Percentiles rank a stretch among this genome's conserved stretches.
phyloP scores from a whole-genome alignment of 495 filamentous ascomycete genomes.

The Margaritispora aquatica region DNA sequence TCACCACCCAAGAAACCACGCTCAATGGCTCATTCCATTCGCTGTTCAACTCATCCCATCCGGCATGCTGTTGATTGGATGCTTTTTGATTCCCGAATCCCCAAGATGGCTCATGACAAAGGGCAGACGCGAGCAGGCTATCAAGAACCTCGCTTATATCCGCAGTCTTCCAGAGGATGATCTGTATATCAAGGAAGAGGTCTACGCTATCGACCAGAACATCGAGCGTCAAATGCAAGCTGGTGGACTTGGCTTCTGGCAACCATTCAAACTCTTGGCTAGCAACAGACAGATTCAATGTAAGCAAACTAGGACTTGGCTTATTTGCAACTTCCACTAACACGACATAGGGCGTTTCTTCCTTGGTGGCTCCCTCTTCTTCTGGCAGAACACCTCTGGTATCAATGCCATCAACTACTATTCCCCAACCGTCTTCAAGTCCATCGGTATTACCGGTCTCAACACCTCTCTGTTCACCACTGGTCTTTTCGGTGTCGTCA shows the following conservation, averaged over 20 bases:
- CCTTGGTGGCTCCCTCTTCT: conserved; percentile 60
- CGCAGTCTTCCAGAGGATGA: conserved; percentile 52
- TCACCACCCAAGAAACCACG: conserved; percentile 36
- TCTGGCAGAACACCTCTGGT: conserved; percentile 52
- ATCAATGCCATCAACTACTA: conserved; percentile 57
- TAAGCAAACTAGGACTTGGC: background rate
- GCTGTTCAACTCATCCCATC: conserved; percentile 51
- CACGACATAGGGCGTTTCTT: conserved; percentile 41
- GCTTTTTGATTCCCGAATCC: conserved; percentile 51
- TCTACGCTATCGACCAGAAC: conserved; percentile 52
- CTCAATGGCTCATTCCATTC: conserved; percentile 52
- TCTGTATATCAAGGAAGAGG: conserved; percentile 61
- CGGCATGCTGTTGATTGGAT: conserved; percentile 40
- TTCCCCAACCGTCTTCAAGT: conserved; percentile 64
- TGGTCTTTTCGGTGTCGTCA: conserved; percentile 58
- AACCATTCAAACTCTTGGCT: conserved; percentile 54
- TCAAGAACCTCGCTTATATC: conserved; percentile 57
- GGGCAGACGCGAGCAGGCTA: conserved; percentile 46
- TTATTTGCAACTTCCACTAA: background rate
- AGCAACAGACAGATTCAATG: conserved; percentile 38
- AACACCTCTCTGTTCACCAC: conserved; percentile 51
- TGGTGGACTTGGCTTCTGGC: conserved; percentile 60
- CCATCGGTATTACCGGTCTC: conserved; percentile 47
- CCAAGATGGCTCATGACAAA: conserved; percentile 52
- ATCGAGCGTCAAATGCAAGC: conserved; percentile 50